Conservation (phyloP, 2,329 filamentous ascomycete species). For the Akanthomyces muscarius region DNA sequence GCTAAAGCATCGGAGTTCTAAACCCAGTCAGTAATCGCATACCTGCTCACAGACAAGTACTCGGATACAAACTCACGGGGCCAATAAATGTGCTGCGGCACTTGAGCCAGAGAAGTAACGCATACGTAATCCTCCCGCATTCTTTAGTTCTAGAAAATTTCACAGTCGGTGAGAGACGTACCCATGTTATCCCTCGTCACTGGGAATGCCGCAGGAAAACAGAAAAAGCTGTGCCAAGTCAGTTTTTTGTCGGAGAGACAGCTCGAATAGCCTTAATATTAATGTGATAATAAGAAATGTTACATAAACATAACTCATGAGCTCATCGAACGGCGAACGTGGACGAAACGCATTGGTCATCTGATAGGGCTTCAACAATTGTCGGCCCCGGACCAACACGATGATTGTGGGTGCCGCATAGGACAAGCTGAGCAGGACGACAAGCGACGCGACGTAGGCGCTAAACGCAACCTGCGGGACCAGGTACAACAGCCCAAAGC, state of each 20-base stretch:
- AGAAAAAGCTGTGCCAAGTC: conserved; percentile 29
- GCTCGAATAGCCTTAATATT: conserved; percentile 24
- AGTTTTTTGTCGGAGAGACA: not conserved
- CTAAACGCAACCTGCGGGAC: conserved; percentile 45
- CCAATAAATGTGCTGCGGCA: conserved; percentile 12
- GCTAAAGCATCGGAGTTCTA: not conserved
- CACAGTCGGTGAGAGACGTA: conserved; percentile 18
- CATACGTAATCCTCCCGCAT: conserved; percentile 31
- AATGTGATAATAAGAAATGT: conserved; percentile 38
- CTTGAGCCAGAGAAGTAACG: conserved; percentile 18
- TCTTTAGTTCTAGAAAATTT: conserved; percentile 5
- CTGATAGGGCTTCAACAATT: conserved; percentile 27
- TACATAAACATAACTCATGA: conserved; percentile 31
- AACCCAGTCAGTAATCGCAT: not conserved
- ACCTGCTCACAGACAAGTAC: not conserved
- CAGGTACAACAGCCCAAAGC: conserved; percentile 44
- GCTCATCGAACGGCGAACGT: conserved; percentile 25
- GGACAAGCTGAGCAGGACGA: conserved; percentile 43
- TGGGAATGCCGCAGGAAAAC: conserved; percentile 28
- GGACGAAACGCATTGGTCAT: conserved; percentile 29
- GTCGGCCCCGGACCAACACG: conserved; percentile 34
- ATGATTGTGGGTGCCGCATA: conserved; percentile 40
- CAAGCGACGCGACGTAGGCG: conserved; percentile 42
- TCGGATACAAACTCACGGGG: conserved; percentile 3
- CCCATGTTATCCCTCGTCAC: conserved; percentile 30